Evolutionary conservation across 2,329 filamentous ascomycete species (phyloP).

Genomic region (Orbilia brochopaga): DNA sequence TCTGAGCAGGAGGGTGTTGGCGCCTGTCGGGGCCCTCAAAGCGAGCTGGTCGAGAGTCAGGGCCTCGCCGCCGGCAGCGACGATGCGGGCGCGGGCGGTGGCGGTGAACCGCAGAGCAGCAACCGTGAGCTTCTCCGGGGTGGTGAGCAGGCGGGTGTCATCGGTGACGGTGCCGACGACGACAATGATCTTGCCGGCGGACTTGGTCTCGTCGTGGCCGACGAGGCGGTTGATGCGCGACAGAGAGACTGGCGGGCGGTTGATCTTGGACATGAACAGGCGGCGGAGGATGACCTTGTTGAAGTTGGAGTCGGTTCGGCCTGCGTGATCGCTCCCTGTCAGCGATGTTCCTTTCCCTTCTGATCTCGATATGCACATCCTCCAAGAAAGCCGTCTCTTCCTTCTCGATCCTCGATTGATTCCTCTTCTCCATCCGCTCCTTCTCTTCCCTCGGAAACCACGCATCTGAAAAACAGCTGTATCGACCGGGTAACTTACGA

Average conservation of each 20-base stretch:
- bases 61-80: conserved; percentile 90
- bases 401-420: neutral
- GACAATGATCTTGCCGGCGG: conserved; percentile 79
- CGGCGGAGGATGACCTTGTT: conserved; percentile 98
- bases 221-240: conserved; percentile 77
- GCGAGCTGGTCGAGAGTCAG: conserved; percentile 97
- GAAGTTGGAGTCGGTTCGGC: conserved; percentile 91
- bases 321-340: conserved; percentile 26
- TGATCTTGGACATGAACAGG: conserved; percentile 98
- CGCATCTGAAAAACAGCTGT: neutral
- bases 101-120: conserved; percentile 96
- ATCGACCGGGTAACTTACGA: conserved; percentile 68
- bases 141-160: conserved; percentile 88
- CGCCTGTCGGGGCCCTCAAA: conserved; percentile 89
- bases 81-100: conserved; percentile 90
- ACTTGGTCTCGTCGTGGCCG: conserved; percentile 68
- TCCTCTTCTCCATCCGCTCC: conserved; percentile 27
- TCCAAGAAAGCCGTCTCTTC: neutral
- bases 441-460: conserved; percentile 28
- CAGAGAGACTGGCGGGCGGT: conserved; percentile 92
- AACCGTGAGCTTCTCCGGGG: conserved; percentile 91
- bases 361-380: conserved; percentile 37
- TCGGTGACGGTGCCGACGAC: conserved; percentile 95
- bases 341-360: conserved; percentile 22
- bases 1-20: conserved; percentile 95